A percentile compares a stretch with the other conserved stretches of the same genome.
phyloP scores from a whole-genome alignment of 371 early-diverging fungal genomes.

The Massospora cicadina region DNA sequence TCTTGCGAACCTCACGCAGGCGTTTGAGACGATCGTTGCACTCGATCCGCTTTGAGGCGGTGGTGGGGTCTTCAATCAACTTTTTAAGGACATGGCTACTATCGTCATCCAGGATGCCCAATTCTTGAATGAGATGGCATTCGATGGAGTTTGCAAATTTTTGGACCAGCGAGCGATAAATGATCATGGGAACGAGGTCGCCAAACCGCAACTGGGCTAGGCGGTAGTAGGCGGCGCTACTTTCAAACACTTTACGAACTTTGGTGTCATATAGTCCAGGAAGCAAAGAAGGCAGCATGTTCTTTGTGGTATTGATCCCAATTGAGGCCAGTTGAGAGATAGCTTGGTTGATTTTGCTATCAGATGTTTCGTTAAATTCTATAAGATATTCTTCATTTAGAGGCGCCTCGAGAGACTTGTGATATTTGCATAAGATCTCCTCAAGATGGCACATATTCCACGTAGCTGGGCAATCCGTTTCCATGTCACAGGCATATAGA shows the following conservation, averaged over 20 bases:
- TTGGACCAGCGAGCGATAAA: neutral
- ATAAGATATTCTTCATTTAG: neutral
- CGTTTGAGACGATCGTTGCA: neutral
- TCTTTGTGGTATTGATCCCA: neutral
- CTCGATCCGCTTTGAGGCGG: neutral
- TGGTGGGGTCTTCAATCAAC: neutral
- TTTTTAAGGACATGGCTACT: neutral
- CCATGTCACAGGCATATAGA: neutral
- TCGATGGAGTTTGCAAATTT: neutral
- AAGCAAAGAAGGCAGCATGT: neutral
- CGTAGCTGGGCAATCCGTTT: neutral
- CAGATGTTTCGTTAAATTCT: neutral
- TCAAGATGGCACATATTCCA: neutral
- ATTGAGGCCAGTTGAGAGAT: neutral
- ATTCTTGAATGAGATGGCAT: neutral
- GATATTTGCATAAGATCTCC: neutral
- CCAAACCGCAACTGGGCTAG: neutral
- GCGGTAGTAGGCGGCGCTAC: neutral
- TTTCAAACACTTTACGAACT: neutral
- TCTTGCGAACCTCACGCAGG: neutral
- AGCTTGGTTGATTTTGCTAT: neutral
- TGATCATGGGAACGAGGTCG: neutral
- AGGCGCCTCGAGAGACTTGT: neutral
- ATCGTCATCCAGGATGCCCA: neutral
- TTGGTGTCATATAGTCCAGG: neutral